Conservation (phyloP, 441 rosid genomes). For the Capsella rubella region DNA sequence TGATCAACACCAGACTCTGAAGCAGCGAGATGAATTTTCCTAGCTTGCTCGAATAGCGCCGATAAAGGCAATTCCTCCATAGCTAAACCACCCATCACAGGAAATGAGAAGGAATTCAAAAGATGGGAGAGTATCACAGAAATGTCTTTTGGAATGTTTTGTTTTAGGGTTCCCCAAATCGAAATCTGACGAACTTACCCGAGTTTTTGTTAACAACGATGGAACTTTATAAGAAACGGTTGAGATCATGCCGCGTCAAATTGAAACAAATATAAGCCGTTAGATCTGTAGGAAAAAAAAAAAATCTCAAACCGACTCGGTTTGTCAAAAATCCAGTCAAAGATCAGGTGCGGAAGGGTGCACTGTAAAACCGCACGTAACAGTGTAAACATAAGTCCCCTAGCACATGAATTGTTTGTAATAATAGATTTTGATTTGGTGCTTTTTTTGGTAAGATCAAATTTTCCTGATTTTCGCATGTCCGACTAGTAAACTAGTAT, state of each 20-base stretch:
- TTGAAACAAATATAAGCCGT: constrained; percentile 11
- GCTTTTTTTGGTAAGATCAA: too few species aligned
- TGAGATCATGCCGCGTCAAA: constrained; percentile 15
- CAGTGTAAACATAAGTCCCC: too few species aligned
- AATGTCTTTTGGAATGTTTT: not conserved
- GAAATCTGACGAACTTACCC: constrained; percentile 28
- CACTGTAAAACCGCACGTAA: not conserved
- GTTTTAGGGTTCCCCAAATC: constrained; percentile 8
- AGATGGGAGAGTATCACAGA: not conserved
- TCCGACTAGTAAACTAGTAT: not conserved
- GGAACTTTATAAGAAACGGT: not conserved
- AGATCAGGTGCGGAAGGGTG: constrained; percentile 2
- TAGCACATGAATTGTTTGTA: too few species aligned
- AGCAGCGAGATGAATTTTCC: constrained; percentile 67
- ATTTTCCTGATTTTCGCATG: not conserved
- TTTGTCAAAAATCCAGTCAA: not conserved
- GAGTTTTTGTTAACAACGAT: not conserved
- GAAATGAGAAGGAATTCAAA: not conserved
- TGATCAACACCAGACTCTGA: constrained; percentile 70
- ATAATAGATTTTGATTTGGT: not conserved
- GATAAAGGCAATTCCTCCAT: constrained; percentile 78
- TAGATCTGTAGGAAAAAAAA: constrained; percentile 14
- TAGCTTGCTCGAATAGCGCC: constrained; percentile 74
- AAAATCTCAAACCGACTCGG: constrained; percentile 24
- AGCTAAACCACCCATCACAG: constrained; percentile 45